Evolutionary conservation across 192 early-diverging fungal genomes (phyloP).

Genomic region (Coemansia sp.): DNA sequence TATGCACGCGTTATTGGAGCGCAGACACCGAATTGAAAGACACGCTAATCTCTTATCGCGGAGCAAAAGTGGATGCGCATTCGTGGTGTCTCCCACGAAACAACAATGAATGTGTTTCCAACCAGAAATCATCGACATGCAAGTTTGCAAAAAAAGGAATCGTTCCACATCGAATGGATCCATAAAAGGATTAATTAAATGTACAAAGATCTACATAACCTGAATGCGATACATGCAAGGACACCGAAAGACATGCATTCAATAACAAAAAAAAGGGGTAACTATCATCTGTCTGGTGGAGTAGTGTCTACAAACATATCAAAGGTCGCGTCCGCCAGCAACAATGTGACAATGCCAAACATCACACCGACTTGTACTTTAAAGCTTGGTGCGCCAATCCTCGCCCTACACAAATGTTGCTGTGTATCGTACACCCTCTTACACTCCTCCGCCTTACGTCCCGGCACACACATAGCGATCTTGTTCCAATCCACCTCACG

Average conservation of each 20-base stretch:
- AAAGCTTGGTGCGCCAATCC: not conserved
- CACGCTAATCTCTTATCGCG: not conserved
- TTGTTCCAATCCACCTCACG: conserved; percentile 10
- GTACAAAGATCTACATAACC: not conserved
- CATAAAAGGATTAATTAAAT: conserved; percentile 20
- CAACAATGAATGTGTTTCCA: not conserved
- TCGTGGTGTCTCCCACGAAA: not conserved
- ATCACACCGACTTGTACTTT: not conserved
- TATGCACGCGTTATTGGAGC: conserved; percentile 7
- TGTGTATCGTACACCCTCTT: conserved; percentile 19
- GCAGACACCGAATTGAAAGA: conserved; percentile 4
- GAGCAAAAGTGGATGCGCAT: not conserved
- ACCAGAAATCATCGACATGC: not conserved
- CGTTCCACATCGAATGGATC: conserved; percentile 15
- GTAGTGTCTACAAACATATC: not conserved
- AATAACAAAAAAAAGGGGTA: not conserved
- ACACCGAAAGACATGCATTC: not conserved
- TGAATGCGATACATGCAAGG: no score
- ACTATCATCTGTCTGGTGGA: not conserved
- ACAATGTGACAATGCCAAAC: not conserved
- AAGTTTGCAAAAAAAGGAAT: not conserved
- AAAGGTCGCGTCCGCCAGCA: not conserved
- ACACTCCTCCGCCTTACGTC: conserved; percentile 19
- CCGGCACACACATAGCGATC: not conserved
- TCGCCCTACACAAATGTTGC: conserved; percentile 18